phyloP scores from a whole-genome alignment of 2,329 filamentous ascomycete genomes.

The Fusarium sp. region DNA sequence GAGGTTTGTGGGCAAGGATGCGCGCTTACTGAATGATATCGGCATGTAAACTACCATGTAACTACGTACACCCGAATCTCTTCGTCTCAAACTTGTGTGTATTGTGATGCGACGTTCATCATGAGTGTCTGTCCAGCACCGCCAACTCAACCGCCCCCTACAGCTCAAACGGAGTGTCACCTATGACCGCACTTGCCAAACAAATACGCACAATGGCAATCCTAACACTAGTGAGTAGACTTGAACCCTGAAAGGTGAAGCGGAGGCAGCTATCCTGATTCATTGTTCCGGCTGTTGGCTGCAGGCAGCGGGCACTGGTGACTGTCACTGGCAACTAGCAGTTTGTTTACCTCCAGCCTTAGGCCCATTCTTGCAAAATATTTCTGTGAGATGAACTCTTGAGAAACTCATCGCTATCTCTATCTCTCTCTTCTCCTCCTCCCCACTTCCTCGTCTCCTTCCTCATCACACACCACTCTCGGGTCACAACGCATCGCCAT shows the following conservation, averaged over 20 bases:
- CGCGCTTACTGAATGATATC: too few relatives aligned
- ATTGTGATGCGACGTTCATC: not conserved
- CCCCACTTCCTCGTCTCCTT: not conserved
- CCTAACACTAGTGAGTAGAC: accelerated
- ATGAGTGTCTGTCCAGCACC: not conserved
- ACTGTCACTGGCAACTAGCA: not conserved
- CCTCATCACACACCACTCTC: not conserved
- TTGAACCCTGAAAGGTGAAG: not conserved
- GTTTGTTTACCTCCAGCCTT: not conserved
- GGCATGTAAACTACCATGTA: too few relatives aligned
- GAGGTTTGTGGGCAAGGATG: too few relatives aligned
- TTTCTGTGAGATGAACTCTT: not conserved
- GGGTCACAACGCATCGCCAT: not conserved
- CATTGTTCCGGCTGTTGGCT: not conserved
- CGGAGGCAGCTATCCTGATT: not conserved
- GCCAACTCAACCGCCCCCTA: not conserved
- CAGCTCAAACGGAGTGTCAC: not conserved
- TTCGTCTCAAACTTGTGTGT: not conserved
- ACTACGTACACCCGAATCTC: too few relatives aligned
- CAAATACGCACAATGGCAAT: not conserved
- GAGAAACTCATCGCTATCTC: not conserved
- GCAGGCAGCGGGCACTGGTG: not conserved
- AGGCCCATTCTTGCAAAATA: not conserved
- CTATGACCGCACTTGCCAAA: not conserved
- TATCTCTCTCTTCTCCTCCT: not conserved